phyloP scores from a whole-genome alignment of 305 asterid species.

The Salvia sclarea region DNA sequence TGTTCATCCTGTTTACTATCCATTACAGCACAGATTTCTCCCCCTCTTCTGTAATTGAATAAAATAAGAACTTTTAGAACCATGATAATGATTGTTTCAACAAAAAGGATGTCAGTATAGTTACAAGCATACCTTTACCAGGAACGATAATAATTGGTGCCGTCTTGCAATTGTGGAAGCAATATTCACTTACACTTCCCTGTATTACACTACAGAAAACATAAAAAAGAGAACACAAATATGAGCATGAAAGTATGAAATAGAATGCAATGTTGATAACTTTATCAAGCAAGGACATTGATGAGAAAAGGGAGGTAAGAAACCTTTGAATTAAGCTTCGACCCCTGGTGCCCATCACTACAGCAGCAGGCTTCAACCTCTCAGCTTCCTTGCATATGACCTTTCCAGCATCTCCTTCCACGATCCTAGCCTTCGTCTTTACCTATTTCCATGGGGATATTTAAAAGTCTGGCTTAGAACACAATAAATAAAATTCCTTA shows the following conservation, averaged over 20 bases:
- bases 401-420: constrained; percentile 94
- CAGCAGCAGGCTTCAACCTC: constrained; percentile 86
- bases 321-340: constrained; percentile 77
- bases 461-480: not conserved
- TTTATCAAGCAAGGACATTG: not conserved
- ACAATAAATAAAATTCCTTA: not conserved
- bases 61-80: constrained; percentile 10
- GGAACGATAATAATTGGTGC: constrained; percentile 91
- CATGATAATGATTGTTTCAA: not conserved
- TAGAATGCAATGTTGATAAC: not conserved
- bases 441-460: constrained; percentile 50
- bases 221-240: constrained; percentile 5
- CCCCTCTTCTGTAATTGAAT: constrained; percentile 57
- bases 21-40: constrained; percentile 58
- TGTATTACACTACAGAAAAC: constrained; percentile 61
- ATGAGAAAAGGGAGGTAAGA: not conserved
- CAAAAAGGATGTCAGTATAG: not conserved
- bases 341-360: constrained; percentile 89
- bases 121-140: constrained; percentile 60
- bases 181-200: constrained; percentile 83
- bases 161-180: constrained; percentile 86
- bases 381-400: constrained; percentile 90
- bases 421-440: constrained; percentile 73
- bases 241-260: not conserved
- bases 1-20: constrained; percentile 27